Evolutionary conservation across 768 basidiomycete species (phyloP).

Genomic region (Psilocybe cubensis): DNA sequence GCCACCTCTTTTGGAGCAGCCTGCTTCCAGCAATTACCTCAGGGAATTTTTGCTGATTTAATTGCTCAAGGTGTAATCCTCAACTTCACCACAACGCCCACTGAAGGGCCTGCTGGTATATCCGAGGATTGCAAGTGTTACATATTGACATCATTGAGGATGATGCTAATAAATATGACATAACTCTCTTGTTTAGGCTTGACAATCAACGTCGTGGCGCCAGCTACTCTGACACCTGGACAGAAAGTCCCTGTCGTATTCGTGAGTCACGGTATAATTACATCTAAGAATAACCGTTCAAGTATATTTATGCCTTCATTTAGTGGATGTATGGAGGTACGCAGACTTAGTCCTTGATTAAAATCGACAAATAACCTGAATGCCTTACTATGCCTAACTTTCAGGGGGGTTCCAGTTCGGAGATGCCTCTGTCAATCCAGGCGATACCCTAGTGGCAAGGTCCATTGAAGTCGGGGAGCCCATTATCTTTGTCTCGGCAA

Average conservation of each 20-base stretch:
- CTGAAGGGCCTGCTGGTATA: neutral
- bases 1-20: conserved; percentile 39
- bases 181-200: conserved; percentile 31
- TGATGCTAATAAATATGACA: neutral
- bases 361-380: too few relatives aligned
- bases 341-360: neutral
- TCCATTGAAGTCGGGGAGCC: conserved; percentile 34
- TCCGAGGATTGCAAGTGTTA: conserved; percentile 28
- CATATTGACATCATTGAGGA: too few relatives aligned
- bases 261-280: conserved; percentile 22
- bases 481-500: conserved; percentile 39
- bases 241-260: conserved; percentile 42
- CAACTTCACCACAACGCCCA: conserved; percentile 7
- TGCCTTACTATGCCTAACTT: too few relatives aligned
- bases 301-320: neutral
- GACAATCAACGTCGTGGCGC: conserved; percentile 41
- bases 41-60: conserved; percentile 1
- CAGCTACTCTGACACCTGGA: conserved; percentile 23
- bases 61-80: conserved; percentile 13
- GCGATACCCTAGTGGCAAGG: conserved; percentile 31
- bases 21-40: conserved; percentile 37
- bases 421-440: conserved; percentile 22
- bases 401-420: conserved; percentile 39
- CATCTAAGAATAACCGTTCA: neutral
- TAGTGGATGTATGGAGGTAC: conserved; percentile 38